phyloP scores from a whole-genome alignment of 345 rosid genomes.

The Populus davidiana region DNA sequence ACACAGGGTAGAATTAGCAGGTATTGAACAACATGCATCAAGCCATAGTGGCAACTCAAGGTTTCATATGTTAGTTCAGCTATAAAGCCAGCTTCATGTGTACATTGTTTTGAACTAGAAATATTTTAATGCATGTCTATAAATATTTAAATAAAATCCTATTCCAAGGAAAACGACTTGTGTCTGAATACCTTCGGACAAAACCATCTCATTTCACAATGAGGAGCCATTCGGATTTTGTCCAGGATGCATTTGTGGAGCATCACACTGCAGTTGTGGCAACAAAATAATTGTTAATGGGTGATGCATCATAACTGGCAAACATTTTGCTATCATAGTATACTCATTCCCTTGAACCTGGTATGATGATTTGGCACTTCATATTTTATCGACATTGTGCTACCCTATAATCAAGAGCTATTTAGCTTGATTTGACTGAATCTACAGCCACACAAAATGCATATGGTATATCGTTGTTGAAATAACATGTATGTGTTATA shows the following conservation, averaged over 20 bases:
- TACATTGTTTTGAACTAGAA: background rate
- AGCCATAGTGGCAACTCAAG: background rate
- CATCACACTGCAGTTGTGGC: background rate
- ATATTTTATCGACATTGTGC: background rate
- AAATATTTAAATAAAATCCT: background rate
- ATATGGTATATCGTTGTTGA: background rate
- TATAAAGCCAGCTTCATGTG: background rate
- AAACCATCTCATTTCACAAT: background rate
- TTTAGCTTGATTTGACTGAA: background rate
- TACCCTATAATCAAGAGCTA: background rate
- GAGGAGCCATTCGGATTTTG: background rate
- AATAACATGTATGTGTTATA: background rate
- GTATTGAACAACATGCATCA: background rate
- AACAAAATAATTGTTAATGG: background rate
- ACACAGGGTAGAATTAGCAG: conserved; percentile 13
- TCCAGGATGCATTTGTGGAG: no score
- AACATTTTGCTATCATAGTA: background rate
- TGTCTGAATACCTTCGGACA: background rate
- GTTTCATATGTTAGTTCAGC: background rate
- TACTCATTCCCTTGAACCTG: background rate
- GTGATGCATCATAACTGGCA: background rate
- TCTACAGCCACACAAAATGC: background rate
- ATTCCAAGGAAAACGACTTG: background rate
- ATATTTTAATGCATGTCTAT: background rate
- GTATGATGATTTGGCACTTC: background rate